A percentile compares a stretch with the other conserved stretches of the same genome.
These are phyloP conservation scores for Acmispon strigosus DNA, from an alignment of 306 rosid genomes.

Conservation along the genomic window DNA sequence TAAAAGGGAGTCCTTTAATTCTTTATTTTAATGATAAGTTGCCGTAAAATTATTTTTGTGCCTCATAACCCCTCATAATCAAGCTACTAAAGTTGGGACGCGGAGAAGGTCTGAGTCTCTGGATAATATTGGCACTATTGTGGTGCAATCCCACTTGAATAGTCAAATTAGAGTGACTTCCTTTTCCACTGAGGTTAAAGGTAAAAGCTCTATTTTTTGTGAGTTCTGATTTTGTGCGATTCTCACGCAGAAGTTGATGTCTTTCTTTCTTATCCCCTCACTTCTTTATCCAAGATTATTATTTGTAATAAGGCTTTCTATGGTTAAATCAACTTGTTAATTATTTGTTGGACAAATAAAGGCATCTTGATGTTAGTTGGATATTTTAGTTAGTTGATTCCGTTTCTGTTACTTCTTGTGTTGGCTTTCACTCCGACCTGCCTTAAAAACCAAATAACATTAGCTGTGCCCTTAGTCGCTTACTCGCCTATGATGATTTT, in stretches of 20 bases:
- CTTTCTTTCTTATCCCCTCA: background rate
- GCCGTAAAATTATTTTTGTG: slow-evolving; percentile 16
- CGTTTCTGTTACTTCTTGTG: background rate
- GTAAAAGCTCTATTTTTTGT: slow-evolving; percentile 28
- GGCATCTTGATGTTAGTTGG: background rate
- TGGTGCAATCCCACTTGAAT: slow-evolving; percentile 31
- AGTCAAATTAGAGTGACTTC: slow-evolving; percentile 34
- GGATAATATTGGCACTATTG: slow-evolving; percentile 36
- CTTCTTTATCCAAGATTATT: background rate
- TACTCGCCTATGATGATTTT: background rate
- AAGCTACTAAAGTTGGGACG: slow-evolving; percentile 39
- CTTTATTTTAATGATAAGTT: slow-evolving; percentile 17
- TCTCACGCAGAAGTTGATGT: background rate
- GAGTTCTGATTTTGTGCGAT: slow-evolving; percentile 5
- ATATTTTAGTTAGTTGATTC: background rate
- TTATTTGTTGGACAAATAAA: background rate
- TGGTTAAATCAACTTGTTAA: background rate
- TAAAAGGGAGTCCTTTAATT: slow-evolving; percentile 11
- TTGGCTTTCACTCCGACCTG: slow-evolving; percentile 8
- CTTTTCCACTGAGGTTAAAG: slow-evolving; percentile 30
- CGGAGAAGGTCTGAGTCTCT: slow-evolving; percentile 44
- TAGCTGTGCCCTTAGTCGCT: background rate
- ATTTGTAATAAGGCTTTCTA: background rate
- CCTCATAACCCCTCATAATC: slow-evolving; percentile 54
- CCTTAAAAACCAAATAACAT: background rate